Base-by-base conservation (phyloP, 2,329 filamentous ascomycete genomes). In the Colletotrichum filicis region DNA sequence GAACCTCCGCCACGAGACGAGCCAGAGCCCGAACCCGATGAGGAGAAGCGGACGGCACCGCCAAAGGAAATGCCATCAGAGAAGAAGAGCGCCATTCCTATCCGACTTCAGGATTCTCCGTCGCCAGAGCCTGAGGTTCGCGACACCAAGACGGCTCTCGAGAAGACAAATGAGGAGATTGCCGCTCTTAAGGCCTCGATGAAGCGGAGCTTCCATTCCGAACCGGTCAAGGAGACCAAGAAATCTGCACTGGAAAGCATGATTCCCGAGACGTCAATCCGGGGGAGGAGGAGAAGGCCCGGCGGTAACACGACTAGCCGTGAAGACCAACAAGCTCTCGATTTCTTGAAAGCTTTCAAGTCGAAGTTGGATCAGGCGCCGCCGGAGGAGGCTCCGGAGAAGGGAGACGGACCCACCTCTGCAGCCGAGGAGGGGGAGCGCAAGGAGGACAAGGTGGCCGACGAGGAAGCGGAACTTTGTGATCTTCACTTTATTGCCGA, bases 401-500 rank as follows among this genome's bases (percentile, higher is more conserved):
- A 84, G 75, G 81, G 83, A 46, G 73, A 73, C 12, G 72, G 65
- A 68, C 61, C 75, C 12, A 9, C 19, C 35, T 71, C 68, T 35
- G 68, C 67, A 9, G 76, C 79, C 11, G 78, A 79, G 14, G 79
- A 79, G 37, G 76, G 76, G 5, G 77, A 77, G 49, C 78, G 76
- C 6, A 74, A 74, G 42, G 67, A 74, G 1, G 70, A 37, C 6
- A 75, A 53, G 22, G 76, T 76, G 80, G 87, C 88, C 22, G 92
- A 92, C 3, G 91, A 93, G 52, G 94, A 97, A 80, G 92, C 91
- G 3, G 88, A 88, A 62, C 87, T 97, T 4, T 99, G 97, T 79
- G 97, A 98, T 81, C 85, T 99, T 46, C 97, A 99, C 81, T 99
- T 98, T 82, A 97, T 99, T 75, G 94, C 93, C 61, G 94, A 97